These are phyloP conservation scores for Colletotrichum tamarilloi DNA, from an alignment of 2,329 filamentous ascomycete genomes.

Conservation along the genomic window DNA sequence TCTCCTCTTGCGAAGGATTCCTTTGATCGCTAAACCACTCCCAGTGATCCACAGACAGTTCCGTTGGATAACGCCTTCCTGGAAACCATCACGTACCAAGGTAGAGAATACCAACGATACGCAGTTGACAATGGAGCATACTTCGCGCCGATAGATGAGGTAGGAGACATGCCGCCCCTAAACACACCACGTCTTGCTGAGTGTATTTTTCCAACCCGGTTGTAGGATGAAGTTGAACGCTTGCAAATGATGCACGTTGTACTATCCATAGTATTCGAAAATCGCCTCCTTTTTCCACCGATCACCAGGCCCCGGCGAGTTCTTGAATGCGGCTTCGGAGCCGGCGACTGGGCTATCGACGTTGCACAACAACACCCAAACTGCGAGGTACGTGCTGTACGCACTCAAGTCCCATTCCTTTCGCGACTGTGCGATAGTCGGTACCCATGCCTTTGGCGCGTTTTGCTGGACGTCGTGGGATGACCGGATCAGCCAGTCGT, in stretches of 20 bases:
- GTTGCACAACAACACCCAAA: conserved; percentile 72
- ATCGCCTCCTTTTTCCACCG: conserved; percentile 77
- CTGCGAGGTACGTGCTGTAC: conserved; percentile 66
- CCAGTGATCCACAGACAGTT: conserved; percentile 59
- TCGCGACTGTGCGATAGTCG: background rate
- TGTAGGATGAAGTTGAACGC: conserved; percentile 74
- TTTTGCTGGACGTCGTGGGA: background rate
- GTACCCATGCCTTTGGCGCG: background rate
- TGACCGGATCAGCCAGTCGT: too few species aligned
- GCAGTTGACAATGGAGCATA: conserved; percentile 73
- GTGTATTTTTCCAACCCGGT: conserved; percentile 23
- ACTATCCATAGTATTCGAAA: conserved; percentile 73
- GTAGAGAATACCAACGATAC: conserved; percentile 75
- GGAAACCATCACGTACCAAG: conserved; percentile 69
- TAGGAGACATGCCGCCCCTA: conserved; percentile 48
- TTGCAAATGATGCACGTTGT: conserved; percentile 72
- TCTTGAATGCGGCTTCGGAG: conserved; percentile 79
- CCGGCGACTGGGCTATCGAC: conserved; percentile 77
- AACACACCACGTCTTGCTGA: background rate
- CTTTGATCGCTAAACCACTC: conserved; percentile 39
- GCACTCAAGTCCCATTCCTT: background rate
- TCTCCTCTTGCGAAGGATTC: background rate
- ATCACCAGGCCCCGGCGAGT: conserved; percentile 67
- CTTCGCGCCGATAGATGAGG: conserved; percentile 78
- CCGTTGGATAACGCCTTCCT: conserved; percentile 68